Base-by-base conservation (phyloP, 2,329 filamentous ascomycete species). In the Cladosporium sp. region DNA sequence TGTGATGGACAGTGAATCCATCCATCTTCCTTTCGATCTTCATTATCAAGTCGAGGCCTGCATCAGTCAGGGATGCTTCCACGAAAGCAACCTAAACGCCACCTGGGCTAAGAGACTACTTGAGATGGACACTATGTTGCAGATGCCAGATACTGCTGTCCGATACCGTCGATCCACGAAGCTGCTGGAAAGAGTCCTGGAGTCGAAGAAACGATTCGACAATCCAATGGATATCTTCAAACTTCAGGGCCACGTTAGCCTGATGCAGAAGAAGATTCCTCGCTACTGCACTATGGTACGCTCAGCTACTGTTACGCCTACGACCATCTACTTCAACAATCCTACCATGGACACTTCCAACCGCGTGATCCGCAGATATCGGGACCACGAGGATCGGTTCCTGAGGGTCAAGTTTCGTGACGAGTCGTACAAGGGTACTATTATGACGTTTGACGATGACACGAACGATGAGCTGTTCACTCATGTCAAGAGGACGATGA, bases 31-130 rank as follows among this genome's bases (percentile, higher is more conserved):
- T 0, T 96, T 90, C 54, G 71, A 82, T 1, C 80, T 95, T 1
- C 80, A 88, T 13, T 98, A 97, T 62, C 90, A 95, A 64, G 78
- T 98, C 0, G 92, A 98, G 66, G 91, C 89, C 0, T 97, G 92
- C 63, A 77, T 97, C n/a, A 95, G 91, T 0, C 80, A 85, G 22
- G 83, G 84, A 0, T 75, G 82, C 19, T 70, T 98, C 11, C 85
- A 84, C 47, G 92, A 96, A 65, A 80, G 88, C 62, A 86, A 79
- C 40, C 19, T 51, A n/a, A 16, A 12, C 27, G 33, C 47, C 12
- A 32, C 40, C 1, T 51, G 46, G 32, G 48, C 39, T 16, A 30
- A 35, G 16, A 16, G 8, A 20, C 16, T 51, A 18, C 27, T 40
- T 4, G 41, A 32, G 6, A 15, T 36, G 32, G 49, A 46, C 20